phyloP scores from a whole-genome alignment of 495 filamentous ascomycete species.

The Penicillium subrubescens region DNA sequence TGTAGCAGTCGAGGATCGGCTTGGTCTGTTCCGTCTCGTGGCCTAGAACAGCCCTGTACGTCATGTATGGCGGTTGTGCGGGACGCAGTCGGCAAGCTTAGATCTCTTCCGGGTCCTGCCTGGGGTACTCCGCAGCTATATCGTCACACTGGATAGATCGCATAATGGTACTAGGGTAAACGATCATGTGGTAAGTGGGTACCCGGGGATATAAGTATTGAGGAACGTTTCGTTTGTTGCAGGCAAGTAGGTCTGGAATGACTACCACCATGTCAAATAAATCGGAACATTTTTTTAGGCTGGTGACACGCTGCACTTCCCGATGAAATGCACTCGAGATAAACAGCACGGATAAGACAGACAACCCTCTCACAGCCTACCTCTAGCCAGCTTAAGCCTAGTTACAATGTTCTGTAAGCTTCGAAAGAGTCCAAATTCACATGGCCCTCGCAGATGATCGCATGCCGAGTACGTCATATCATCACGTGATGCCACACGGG shows the following conservation, averaged over 20 bases:
- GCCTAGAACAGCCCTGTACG: conserved; percentile 9
- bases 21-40: not conserved
- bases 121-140: not conserved
- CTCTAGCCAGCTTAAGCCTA: not conserved
- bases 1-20: not conserved
- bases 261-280: not conserved
- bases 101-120: not conserved
- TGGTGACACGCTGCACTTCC: not conserved
- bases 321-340: not conserved
- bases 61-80: conserved; percentile 6
- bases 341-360: not conserved
- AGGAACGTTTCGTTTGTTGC: not conserved
- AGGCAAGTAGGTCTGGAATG: not conserved
- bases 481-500: conserved; percentile 33
- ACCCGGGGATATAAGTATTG: not conserved
- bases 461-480: conserved; percentile 27
- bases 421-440: conserved; percentile 1
- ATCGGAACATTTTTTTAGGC: not conserved
- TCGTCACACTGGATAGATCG: not conserved
- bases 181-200: not conserved
- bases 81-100: not conserved
- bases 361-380: not conserved
- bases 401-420: not conserved
- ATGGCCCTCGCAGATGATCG: conserved; percentile 12
- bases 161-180: not conserved